Base-by-base conservation (phyloP, 1,139 yeast genomes). In the Pichia cactophila region DNA sequence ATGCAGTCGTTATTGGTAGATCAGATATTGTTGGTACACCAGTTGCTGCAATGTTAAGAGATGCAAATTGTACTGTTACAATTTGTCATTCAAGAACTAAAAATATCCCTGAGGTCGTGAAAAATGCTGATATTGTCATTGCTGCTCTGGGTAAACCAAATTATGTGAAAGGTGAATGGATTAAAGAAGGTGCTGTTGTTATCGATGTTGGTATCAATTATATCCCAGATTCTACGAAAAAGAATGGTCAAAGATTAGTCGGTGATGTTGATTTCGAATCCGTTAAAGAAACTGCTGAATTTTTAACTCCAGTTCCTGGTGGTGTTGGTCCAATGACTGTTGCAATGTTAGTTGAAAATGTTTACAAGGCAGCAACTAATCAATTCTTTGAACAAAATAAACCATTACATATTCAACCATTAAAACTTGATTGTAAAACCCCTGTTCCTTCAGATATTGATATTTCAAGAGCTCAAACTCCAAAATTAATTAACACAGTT, bases 291-390 rank as follows among this genome's bases (percentile, higher is more conserved):
- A 79, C 77, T 54, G 96, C 95, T 33, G 74, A 83, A 37, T 74
- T 76, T 62, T 78, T 92, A 63, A 92, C 98, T 26, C 98, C 98
- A 31, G 99, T 92, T 51, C 99, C 98, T 46, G 99, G 99, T 64
- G 98, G 98, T 58, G 98, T 92, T 53, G 98, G 98, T 48, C 99
- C 98, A 61, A 92, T 92, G 97, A 92, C 99, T 12, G 97, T 92
- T 47, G 97, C 97, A 46, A 87, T 89, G 86, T 78, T 92, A 52
- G 80, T 90, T 67, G 86, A 86, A 63, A 92, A 92, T 65, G 96
- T 90, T 33, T 78, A 86, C 41, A 71, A 76, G 53, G 88, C 97
- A 43, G 97, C 97, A 39, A 80, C 85, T 62, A 65, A 66, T 46
- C 80, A 77, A 61, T 70, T 71, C 54, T 58, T 61, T 20, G 66